A percentile compares a stretch with the other conserved stretches of the same genome.
These are phyloP conservation scores for Euphorbia pulcherrima DNA, from an alignment of 345 rosid genomes.

Conservation along the genomic window DNA sequence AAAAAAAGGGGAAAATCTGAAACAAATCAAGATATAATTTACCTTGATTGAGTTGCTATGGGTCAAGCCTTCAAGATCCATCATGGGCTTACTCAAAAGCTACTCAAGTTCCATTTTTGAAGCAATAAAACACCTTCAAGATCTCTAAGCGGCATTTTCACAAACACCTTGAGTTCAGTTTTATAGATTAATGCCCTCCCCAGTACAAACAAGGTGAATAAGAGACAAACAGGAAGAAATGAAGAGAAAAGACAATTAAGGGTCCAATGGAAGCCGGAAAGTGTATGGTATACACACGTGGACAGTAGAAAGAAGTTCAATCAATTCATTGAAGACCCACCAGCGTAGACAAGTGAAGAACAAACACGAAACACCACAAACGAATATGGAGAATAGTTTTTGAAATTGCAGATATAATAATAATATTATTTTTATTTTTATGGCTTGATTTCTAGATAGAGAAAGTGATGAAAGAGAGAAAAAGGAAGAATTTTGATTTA, in stretches of 20 bases:
- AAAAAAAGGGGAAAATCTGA: background rate
- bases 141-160: slow-evolving; percentile 47
- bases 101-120: slow-evolving; percentile 29
- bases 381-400: slow-evolving; percentile 21
- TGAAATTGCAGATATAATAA: slow-evolving; percentile 25
- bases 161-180: slow-evolving; percentile 31
- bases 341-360: slow-evolving; percentile 32
- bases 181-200: slow-evolving; percentile 17
- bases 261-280: background rate
- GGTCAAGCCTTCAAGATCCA: slow-evolving; percentile 62
- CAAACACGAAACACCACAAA: slow-evolving; percentile 33
- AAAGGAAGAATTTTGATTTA: slow-evolving; percentile 10
- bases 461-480: background rate
- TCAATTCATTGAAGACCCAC: slow-evolving; percentile 9
- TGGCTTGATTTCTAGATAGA: slow-evolving; percentile 17
- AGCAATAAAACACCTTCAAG: slow-evolving; percentile 39
- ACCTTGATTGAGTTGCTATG: slow-evolving; percentile 9
- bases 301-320: slow-evolving; percentile 2
- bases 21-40: background rate
- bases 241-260: background rate
- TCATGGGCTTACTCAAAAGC: slow-evolving; percentile 31
- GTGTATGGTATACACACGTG: background rate
- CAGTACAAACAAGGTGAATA: slow-evolving; percentile 25
- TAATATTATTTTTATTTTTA: background rate
- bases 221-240: background rate